Conservation (phyloP, 73 alveolate species). For the Effrenium voratum region DNA sequence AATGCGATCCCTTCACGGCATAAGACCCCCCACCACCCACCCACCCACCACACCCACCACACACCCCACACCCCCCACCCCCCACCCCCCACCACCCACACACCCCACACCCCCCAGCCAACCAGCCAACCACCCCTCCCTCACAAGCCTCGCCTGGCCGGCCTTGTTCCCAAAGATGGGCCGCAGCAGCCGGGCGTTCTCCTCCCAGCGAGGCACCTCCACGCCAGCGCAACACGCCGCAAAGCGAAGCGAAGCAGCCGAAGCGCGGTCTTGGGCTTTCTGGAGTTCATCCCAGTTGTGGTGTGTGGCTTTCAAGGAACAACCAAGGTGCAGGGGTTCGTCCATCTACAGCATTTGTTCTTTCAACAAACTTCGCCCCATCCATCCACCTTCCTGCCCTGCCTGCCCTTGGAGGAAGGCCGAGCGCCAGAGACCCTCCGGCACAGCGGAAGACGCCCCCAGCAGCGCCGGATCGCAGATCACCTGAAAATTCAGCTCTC, state of each 20-base stretch:
- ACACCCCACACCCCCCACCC: no score
- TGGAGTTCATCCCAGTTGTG: no score
- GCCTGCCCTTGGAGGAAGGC: conserved; percentile 66
- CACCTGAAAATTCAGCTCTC: no score
- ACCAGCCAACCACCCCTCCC: no score
- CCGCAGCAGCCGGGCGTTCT: conserved; percentile 57
- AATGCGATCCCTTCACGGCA: no score
- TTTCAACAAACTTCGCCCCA: not conserved
- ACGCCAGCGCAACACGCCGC: not conserved
- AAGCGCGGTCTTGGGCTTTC: no score
- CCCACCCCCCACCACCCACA: no score
- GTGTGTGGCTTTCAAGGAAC: not conserved
- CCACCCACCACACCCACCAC: no score
- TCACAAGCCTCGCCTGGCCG: no score
- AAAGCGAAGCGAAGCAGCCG: not conserved
- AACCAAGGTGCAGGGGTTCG: not conserved
- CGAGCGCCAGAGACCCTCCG: conserved; percentile 79
- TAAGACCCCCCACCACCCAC: no score
- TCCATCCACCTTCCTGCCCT: not conserved
- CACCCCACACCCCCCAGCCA: no score
- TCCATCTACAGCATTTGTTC: not conserved
- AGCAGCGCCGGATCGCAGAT: conserved; percentile 24
- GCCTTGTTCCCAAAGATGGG: conserved; percentile 62
- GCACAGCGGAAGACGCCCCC: no score
- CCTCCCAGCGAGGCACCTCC: conserved; percentile 82